Evolutionary conservation across 805 yeast genomes (phyloP).

Genomic region (Groenewaldozyma salmanticensis): DNA sequence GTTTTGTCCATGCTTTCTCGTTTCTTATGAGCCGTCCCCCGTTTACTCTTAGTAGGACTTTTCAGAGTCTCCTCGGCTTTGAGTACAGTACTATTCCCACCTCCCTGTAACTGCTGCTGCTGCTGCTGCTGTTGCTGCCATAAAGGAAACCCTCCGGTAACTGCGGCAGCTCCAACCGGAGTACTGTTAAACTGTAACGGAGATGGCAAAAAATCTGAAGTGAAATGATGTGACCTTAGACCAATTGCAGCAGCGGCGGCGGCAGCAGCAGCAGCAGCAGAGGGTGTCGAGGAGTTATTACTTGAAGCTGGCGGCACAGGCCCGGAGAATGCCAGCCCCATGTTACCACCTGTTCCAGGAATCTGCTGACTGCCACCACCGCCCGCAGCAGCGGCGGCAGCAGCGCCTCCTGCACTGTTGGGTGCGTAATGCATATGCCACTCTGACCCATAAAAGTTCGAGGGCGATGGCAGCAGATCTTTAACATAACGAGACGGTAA

Average conservation of each 20-base stretch:
- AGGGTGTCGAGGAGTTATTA: background rate
- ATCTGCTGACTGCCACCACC: constrained; percentile 6
- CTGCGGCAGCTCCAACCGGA: constrained; percentile 14
- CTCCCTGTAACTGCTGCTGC: too few species aligned
- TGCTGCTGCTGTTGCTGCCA: too few species aligned
- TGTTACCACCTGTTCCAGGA: constrained; percentile 10
- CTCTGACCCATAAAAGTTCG: constrained; percentile 57
- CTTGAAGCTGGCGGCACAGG: background rate
- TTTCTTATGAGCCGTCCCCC: too few species aligned
- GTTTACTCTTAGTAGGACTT: too few species aligned
- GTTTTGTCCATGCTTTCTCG: too few species aligned
- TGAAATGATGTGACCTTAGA: constrained; percentile 7
- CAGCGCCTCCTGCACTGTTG: constrained; percentile 16
- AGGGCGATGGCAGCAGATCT: constrained; percentile 74
- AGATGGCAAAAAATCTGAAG: constrained; percentile 20
- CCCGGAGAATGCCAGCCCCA: background rate
- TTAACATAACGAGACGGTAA: constrained; percentile 62
- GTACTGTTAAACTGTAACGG: constrained; percentile 24
- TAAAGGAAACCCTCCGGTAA: too few species aligned
- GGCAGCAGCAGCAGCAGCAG: constrained; percentile 1
- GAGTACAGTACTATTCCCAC: too few species aligned
- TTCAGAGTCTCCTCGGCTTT: too few species aligned
- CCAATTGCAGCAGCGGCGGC: constrained; percentile 1
- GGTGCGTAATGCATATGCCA: constrained; percentile 39
- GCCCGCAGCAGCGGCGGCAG: constrained; percentile 10